These are phyloP conservation scores for Linaria vulgaris DNA, from an alignment of 257 asterid genomes.

Conservation along the genomic window DNA sequence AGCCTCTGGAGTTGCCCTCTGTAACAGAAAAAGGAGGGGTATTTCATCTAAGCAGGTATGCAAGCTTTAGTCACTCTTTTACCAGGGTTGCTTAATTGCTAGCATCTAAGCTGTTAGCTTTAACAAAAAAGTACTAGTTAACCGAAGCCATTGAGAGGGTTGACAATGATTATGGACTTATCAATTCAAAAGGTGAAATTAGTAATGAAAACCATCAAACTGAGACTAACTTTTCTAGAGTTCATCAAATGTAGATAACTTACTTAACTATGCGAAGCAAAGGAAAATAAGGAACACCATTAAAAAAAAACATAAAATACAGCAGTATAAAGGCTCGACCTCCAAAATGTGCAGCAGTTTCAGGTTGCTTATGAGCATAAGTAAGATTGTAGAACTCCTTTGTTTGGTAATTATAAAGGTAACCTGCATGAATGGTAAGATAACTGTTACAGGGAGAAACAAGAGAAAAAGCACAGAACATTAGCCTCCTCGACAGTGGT, in stretches of 20 bases:
- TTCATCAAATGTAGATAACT: constrained; percentile 16
- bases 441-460: constrained; percentile 20
- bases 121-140: too few relatives aligned
- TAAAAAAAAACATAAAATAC: constrained; percentile 1
- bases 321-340: constrained; percentile 45
- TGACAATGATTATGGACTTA: too few relatives aligned
- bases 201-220: neutral
- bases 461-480: constrained; percentile 8
- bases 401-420: constrained; percentile 93
- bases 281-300: constrained; percentile 15
- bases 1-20: too few relatives aligned
- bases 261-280: constrained; percentile 2
- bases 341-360: constrained; percentile 85
- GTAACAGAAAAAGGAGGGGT: too few relatives aligned
- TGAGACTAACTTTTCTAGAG: neutral
- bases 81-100: too few relatives aligned
- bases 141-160: too few relatives aligned
- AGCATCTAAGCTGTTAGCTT: too few relatives aligned
- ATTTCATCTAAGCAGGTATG: too few relatives aligned
- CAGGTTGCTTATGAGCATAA: constrained; percentile 94
- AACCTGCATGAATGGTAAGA: constrained; percentile 59
- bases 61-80: too few relatives aligned
- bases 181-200: too few relatives aligned
- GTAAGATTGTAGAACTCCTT: constrained; percentile 95
- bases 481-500: constrained; percentile 19